A percentile compares a stretch with the other conserved stretches of the same genome.
phyloP scores from a whole-genome alignment of 331 rosid genomes.

The Dryas integrifolia region DNA sequence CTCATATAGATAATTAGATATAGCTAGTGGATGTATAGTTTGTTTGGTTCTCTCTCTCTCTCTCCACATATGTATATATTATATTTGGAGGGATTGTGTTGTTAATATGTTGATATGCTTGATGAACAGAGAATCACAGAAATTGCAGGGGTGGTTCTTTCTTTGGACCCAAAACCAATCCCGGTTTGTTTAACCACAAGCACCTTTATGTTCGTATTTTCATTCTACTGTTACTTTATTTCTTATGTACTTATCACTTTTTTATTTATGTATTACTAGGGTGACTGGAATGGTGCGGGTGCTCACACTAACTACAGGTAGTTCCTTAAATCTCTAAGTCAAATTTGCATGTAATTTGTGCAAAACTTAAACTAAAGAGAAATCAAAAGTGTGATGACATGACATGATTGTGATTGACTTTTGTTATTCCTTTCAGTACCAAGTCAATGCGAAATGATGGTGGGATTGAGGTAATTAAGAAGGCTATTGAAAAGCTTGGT shows the following conservation, averaged over 20 bases:
- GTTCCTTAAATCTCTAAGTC: not conserved
- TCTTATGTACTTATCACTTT: too few relatives aligned
- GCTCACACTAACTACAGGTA: constrained; percentile 61
- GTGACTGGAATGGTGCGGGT: constrained; percentile 66
- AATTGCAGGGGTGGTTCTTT: constrained; percentile 45
- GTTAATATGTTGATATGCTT: not conserved
- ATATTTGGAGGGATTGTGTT: not conserved
- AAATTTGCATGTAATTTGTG: not conserved
- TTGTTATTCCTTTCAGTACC: constrained; percentile 31
- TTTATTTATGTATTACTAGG: constrained; percentile 22
- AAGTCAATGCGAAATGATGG: constrained; percentile 50
- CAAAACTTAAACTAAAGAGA: not conserved
- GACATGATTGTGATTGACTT: not conserved
- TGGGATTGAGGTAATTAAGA: constrained; percentile 46
- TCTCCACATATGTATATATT: too few relatives aligned
- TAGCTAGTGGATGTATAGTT: too few relatives aligned
- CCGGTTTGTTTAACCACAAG: constrained; percentile 25
- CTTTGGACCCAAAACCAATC: constrained; percentile 58
- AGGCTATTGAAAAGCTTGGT: constrained; percentile 45
- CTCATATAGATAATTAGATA: too few relatives aligned
- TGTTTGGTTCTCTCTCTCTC: not conserved
- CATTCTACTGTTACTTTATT: not conserved
- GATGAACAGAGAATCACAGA: constrained; percentile 48
- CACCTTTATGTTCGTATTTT: not conserved
- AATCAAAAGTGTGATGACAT: not conserved